Evolutionary conservation across 352 stramenopile species (phyloP).

Genomic region (Phytophthora chlamydospora): DNA sequence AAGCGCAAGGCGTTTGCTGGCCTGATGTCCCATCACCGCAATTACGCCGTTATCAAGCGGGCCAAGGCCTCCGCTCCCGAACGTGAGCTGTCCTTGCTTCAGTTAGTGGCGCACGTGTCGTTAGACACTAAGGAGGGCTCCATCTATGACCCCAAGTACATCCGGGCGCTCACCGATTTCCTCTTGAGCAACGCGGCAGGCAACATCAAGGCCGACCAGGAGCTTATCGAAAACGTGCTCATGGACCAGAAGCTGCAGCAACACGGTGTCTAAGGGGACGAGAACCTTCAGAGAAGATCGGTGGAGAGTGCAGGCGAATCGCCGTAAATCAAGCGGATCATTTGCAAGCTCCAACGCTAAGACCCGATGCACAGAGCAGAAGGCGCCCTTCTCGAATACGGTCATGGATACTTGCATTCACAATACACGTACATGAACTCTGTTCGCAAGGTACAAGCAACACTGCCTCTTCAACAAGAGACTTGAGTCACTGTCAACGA

Average conservation of each 20-base stretch:
- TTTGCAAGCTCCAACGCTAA: too few relatives aligned
- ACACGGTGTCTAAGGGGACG: too few relatives aligned
- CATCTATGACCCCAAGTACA: constrained; percentile 36
- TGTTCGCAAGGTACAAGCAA: too few relatives aligned
- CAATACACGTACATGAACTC: not conserved
- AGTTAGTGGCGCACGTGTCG: constrained; percentile 52
- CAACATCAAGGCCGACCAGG: constrained; percentile 48
- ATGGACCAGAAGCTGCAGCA: constrained; percentile 30
- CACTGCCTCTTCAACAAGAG: too few relatives aligned
- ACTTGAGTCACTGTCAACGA: too few relatives aligned
- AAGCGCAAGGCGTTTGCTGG: constrained; percentile 25
- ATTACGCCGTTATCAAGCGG: constrained; percentile 63
- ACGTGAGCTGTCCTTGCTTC: constrained; percentile 46
- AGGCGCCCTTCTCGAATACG: too few relatives aligned
- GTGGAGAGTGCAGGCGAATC: too few relatives aligned
- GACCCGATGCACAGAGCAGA: too few relatives aligned
- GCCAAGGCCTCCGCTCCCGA: constrained; percentile 30
- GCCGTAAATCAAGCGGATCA: too few relatives aligned
- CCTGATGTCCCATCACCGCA: constrained; percentile 48
- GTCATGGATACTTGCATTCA: not conserved
- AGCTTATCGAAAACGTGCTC: constrained; percentile 57
- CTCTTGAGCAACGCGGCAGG: constrained; percentile 40
- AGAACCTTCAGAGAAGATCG: too few relatives aligned
- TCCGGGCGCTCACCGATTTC: constrained; percentile 51
- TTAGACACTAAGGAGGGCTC: constrained; percentile 42